A percentile compares a stretch with the other conserved stretches of the same genome.
phyloP scores from a whole-genome alignment of 2,329 filamentous ascomycete species.

The Lasiodiplodia sp. region DNA sequence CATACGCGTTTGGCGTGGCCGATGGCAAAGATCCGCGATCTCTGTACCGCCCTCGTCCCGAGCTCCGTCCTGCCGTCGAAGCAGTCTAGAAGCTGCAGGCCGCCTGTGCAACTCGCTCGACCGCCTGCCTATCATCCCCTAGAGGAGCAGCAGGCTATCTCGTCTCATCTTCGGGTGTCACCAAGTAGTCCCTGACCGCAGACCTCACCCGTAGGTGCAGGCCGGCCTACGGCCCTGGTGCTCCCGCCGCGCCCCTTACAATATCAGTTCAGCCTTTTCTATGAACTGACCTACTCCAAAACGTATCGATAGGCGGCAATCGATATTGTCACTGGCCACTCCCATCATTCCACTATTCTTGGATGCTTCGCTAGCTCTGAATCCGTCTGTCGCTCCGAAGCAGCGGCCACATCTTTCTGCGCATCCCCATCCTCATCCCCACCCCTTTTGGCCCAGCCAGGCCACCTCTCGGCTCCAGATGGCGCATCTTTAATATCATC shows the following conservation, averaged over 20 bases:
- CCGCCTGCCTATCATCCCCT: constrained; percentile 22
- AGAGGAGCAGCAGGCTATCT: constrained; percentile 8
- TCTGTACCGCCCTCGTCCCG: constrained; percentile 12
- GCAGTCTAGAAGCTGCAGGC: constrained; percentile 22
- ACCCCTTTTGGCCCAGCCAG: constrained; percentile 20
- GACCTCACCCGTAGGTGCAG: constrained; percentile 6
- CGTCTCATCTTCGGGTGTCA: constrained; percentile 22
- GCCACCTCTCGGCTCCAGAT: constrained; percentile 24
- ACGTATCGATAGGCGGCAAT: constrained; percentile 26
- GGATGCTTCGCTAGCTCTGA: constrained; percentile 15
- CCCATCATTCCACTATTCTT: constrained; percentile 16
- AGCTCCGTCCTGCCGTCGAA: constrained; percentile 16
- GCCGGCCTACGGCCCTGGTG: constrained; percentile 9
- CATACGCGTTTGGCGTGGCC: constrained; percentile 1
- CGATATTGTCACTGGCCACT: constrained; percentile 20
- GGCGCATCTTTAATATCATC: constrained; percentile 21
- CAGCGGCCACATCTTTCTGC: constrained; percentile 18
- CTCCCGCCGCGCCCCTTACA: constrained; percentile 18
- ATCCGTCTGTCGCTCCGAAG: constrained; percentile 13
- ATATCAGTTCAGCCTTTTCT: constrained; percentile 10
- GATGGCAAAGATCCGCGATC: constrained; percentile 9
- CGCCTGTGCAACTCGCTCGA: constrained; percentile 13
- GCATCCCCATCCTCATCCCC: constrained; percentile 22
- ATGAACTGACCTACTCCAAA: constrained; percentile 9
- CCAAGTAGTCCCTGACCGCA: constrained; percentile 12